Evolutionary conservation across 1,284 basidiomycete species (phyloP).

Genomic region (Microbotryomycetes sp.): DNA sequence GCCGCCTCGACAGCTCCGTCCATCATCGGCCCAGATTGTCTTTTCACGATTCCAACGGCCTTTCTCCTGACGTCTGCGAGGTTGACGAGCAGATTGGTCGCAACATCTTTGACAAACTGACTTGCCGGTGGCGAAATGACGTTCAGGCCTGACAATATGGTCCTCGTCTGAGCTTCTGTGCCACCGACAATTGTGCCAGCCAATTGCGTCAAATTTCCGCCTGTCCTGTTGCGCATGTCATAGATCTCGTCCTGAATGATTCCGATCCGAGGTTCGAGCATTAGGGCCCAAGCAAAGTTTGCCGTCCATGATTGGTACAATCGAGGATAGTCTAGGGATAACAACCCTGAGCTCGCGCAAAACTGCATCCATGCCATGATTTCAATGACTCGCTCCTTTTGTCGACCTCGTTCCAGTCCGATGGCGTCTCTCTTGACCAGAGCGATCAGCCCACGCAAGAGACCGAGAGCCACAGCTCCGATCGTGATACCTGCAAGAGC

Average conservation of each 20-base stretch:
- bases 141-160: constrained; percentile 22
- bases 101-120: not conserved
- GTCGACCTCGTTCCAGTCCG: constrained; percentile 26
- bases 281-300: constrained; percentile 85
- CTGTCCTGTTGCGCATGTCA: constrained; percentile 69
- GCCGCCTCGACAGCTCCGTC: not conserved
- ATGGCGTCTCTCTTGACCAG: constrained; percentile 41
- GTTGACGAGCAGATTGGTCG: not conserved
- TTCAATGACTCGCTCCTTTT: constrained; percentile 60
- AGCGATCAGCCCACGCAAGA: constrained; percentile 44
- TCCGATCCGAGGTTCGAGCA: constrained; percentile 53
- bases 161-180: constrained; percentile 8
- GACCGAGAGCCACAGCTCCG: constrained; percentile 57
- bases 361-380: constrained; percentile 73
- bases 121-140: not conserved
- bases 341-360: constrained; percentile 64
- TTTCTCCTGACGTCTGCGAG: not conserved
- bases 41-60: not conserved
- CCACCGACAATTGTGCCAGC: constrained; percentile 45
- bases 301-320: constrained; percentile 61
- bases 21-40: not conserved
- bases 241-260: constrained; percentile 72
- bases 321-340: constrained; percentile 78
- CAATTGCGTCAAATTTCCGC: constrained; percentile 60
- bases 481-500: constrained; percentile 62